phyloP scores from a whole-genome alignment of 1,284 basidiomycete genomes.

The Abortiporus biennis region DNA sequence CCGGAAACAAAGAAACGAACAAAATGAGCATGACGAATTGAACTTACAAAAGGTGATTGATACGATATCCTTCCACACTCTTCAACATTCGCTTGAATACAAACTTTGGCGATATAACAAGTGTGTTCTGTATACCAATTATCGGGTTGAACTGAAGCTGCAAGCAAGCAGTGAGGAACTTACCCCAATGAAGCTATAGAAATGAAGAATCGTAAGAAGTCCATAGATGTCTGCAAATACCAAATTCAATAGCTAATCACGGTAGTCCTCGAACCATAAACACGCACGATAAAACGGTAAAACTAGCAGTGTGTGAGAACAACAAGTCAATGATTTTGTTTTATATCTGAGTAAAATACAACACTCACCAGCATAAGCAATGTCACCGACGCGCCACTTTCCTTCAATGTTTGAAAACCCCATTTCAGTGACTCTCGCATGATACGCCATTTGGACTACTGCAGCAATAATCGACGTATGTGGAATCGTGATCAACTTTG shows the following conservation, averaged over 20 bases:
- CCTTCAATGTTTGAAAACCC: slow-evolving; percentile 24
- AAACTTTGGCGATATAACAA: slow-evolving; percentile 75
- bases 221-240: slow-evolving; percentile 57
- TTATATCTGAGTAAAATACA: not conserved
- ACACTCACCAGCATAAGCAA: slow-evolving; percentile 40
- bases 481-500: slow-evolving; percentile 73
- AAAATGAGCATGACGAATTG: not conserved
- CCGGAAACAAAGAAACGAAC: no score
- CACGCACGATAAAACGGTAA: slow-evolving; percentile 27
- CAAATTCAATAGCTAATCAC: not conserved
- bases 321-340: not conserved
- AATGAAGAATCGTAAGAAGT: slow-evolving; percentile 38
- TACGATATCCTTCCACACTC: slow-evolving; percentile 61
- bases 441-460: slow-evolving; percentile 52
- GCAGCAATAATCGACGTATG: slow-evolving; percentile 67
- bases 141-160: not conserved
- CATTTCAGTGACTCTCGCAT: slow-evolving; percentile 36
- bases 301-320: slow-evolving; percentile 16
- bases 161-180: not conserved
- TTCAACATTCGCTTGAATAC: slow-evolving; percentile 60
- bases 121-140: slow-evolving; percentile 34
- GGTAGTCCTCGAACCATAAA: not conserved
- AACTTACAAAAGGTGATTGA: slow-evolving; percentile 59
- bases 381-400: slow-evolving; percentile 49
- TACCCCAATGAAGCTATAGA: slow-evolving; percentile 8